Base-by-base conservation (phyloP, 345 rosid genomes). In the Arabidopsis suecica region DNA sequence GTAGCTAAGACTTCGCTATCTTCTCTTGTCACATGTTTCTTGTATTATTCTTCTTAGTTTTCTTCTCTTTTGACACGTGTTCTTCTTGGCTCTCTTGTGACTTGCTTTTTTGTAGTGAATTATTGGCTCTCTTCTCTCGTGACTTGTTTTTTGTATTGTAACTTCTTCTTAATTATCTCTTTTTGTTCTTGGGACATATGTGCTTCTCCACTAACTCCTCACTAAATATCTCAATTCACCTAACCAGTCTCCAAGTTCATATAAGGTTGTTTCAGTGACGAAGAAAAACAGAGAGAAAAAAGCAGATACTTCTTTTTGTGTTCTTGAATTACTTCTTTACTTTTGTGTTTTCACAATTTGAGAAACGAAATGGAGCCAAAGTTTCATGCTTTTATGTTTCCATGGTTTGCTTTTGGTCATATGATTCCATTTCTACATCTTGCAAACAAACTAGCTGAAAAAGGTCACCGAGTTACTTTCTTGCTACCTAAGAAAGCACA, bases 321-420 rank as follows among this genome's bases (percentile, higher is more conserved):
- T 9, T 44, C 37, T 63, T 63, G n/a, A 45, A 47, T 3, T 9
- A 65, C 11, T 13, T 23, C 6, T 22, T 22, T 40, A 5, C 1
- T 53, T 61, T 47, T 42, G 48, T 13, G 16, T 13, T 44, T 13
- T 44, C 1, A 13, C 16, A 47, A 14, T 38, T 37, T 16, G 45
- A 37, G 32, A 50, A 36, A 66, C 8, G 2, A 32, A 33, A 40
- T 40, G 38, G 28, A 5, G 2, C 0, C 9, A 14, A 72, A 60
- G 13, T 71, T 86, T 40, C 85, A 79, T 36, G 38, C 76, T 3
- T 77, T 81, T 34, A 84, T 86, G 89, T 79, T 88, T 56, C 92
- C 88, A 0, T 88, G 87, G 87, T 69, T 86, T 25, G 87, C 88
- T 5, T 28, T 76, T 25, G 89, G 92, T 11, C 92, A 84, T 54